phyloP scores from a whole-genome alignment of 192 early-diverging fungal species.

The Dissophora ornata region DNA sequence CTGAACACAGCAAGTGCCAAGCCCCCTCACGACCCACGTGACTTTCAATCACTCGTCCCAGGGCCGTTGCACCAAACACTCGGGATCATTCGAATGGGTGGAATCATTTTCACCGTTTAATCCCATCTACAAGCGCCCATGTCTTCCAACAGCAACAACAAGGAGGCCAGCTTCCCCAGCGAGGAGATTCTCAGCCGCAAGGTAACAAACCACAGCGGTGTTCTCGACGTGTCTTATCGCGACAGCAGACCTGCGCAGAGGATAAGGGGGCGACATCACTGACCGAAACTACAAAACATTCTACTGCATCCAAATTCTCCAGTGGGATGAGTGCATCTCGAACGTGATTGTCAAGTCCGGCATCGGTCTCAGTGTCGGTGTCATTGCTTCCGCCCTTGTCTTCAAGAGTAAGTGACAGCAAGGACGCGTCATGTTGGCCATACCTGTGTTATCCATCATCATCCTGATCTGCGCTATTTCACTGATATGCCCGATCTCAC shows the following conservation, averaged over 20 bases:
- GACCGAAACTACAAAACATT: too few species aligned
- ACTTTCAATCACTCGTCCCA: too few species aligned
- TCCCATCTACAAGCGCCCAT: too few species aligned
- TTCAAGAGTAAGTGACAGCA: constrained; percentile 78
- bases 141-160: constrained; percentile 25
- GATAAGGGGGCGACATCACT: too few species aligned
- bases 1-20: too few species aligned
- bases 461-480: neutral
- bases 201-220: constrained; percentile 10
- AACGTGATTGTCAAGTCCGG: constrained; percentile 87
- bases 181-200: constrained; percentile 59
- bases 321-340: constrained; percentile 89
- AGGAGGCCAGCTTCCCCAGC: constrained; percentile 56
- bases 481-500: neutral
- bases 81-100: too few species aligned
- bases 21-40: too few species aligned
- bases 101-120: too few species aligned
- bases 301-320: constrained; percentile 1
- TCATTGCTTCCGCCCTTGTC: constrained; percentile 87
- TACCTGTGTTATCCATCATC: too few species aligned
- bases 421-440: neutral
- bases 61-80: too few species aligned
- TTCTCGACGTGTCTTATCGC: neutral
- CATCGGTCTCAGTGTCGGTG: constrained; percentile 83
- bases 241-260: too few species aligned